Base-by-base conservation (phyloP, 208 protist genomes). In the Angomonas deanei region DNA sequence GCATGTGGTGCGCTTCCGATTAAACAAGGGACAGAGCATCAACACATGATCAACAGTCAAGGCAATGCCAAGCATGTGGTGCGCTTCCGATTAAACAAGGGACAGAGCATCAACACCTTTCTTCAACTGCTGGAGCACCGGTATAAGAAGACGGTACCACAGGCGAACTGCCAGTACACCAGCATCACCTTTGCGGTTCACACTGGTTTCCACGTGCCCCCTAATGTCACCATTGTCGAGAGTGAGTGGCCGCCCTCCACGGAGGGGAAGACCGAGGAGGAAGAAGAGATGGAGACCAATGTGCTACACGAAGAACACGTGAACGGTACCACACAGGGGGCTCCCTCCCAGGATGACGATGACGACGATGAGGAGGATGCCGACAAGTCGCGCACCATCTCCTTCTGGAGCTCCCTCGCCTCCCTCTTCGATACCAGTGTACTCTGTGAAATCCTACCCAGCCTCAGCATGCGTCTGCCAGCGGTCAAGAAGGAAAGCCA, bases 381-480 rank as follows among this genome's bases (percentile, higher is more conserved):
- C n/a, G 23, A 33, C 28, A 47, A 64, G 46, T 19, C 32, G 38
- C 33, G 52, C 17, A 34, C 62, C 64, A 33, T 42, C 3, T 48
- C 27, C 13, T 57, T 92, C 48, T 92, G 85, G 82, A 66, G 80
- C 55, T 66, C 74, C 15, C 64, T 88, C 6, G 74, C 77, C 0
- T 65, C 65, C 13, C 55, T 88, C 46, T 75, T 92, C 11, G 85
- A 92, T 62, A 86, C 55, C 2, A 86, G 78, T 42, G 64, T 68
- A 15, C 70, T 92, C 50, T 92, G 85, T 60, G 64, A 81, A 49
- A 36, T 87, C 24, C 48, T 82, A 2, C 76, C 77, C n/a, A 80
- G 68, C 23, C 63, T 88, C 4, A 72, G 71, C 4, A 55, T 92
- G 72, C 85, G 82, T 6, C 68, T 84, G 15, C n/a, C 32, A 8